phyloP scores from a whole-genome alignment of 208 protist genomes.

The Trypanosoma lewisi region DNA sequence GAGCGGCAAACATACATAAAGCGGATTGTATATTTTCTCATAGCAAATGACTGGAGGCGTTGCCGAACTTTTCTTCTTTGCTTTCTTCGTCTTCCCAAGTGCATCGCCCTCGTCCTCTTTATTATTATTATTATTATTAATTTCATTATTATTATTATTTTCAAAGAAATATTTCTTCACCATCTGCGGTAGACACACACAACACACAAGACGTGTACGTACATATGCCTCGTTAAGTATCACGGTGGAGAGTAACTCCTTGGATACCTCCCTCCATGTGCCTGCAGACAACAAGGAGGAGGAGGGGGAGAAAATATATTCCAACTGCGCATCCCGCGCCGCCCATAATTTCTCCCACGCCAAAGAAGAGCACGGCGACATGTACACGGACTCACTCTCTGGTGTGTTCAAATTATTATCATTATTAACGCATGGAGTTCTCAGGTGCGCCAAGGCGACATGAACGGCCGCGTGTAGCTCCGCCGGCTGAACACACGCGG shows the following conservation, averaged over 20 bases:
- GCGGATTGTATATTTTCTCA: slow-evolving; percentile 1
- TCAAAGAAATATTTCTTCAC: too few relatives aligned
- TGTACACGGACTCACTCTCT: too few relatives aligned
- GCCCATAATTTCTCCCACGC: slow-evolving; percentile 18
- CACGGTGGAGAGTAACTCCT: slow-evolving; percentile 13
- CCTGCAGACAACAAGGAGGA: neutral
- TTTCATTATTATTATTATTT: too few relatives aligned
- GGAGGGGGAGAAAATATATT: slow-evolving; percentile 1
- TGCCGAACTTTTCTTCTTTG: too few relatives aligned
- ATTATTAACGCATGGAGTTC: neutral
- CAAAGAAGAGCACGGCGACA: neutral
- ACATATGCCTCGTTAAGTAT: slow-evolving; percentile 15
- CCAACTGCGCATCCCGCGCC: slow-evolving; percentile 9
- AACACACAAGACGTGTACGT: slow-evolving; percentile 10
- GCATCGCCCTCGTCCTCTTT: too few relatives aligned
- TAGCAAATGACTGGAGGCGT: neutral
- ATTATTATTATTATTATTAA: too few relatives aligned
- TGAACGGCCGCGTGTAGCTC: slow-evolving; percentile 11
- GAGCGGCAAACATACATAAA: slow-evolving; percentile 10
- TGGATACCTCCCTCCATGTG: slow-evolving; percentile 7
- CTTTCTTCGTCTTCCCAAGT: too few relatives aligned
- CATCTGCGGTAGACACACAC: neutral
- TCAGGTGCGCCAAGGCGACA: slow-evolving; percentile 18
- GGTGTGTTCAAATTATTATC: neutral
- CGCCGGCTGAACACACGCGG: slow-evolving; percentile 2